Conservation (phyloP, 225 moss, liverwort and hornwort genomes). For the Physcomitrium patens region DNA sequence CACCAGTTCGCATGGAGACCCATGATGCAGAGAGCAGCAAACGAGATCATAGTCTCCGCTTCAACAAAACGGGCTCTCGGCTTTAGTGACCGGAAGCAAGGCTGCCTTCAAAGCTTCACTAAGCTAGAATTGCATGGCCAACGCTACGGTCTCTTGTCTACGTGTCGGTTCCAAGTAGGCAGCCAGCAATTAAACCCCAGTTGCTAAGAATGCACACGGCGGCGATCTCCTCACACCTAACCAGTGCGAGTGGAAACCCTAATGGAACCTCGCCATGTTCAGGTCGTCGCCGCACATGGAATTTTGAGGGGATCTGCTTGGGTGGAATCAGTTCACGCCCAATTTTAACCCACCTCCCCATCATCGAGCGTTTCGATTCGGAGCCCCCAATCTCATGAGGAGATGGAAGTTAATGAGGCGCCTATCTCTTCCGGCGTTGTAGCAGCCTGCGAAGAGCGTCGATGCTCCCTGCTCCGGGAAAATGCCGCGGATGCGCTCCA, state of each 20-base stretch:
- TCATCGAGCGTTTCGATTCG: no score
- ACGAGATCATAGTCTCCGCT: no score
- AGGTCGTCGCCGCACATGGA: slow-evolving; percentile 10
- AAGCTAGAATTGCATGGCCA: background rate
- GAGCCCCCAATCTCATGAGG: no score
- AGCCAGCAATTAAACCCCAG: slow-evolving; percentile 3
- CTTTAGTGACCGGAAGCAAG: no score
- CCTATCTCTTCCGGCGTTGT: no score
- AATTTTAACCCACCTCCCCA: no score
- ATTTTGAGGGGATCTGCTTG: no score
- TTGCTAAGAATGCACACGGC: slow-evolving; percentile 23
- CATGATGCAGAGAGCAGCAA: background rate
- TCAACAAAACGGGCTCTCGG: no score
- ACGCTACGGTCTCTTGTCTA: slow-evolving; percentile 1
- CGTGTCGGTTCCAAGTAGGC: slow-evolving; percentile 21
- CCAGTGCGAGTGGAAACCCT: background rate
- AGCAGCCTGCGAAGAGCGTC: no score
- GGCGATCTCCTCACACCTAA: slow-evolving; percentile 20
- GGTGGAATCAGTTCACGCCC: no score
- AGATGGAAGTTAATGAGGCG: no score
- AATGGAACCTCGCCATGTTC: background rate
- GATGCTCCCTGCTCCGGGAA: background rate
- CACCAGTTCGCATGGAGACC: background rate
- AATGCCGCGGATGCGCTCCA: no score
- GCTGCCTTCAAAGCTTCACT: background rate